Evolutionary conservation across 768 basidiomycete species (phyloP).

Genomic region (Xanthoconium purpureum): DNA sequence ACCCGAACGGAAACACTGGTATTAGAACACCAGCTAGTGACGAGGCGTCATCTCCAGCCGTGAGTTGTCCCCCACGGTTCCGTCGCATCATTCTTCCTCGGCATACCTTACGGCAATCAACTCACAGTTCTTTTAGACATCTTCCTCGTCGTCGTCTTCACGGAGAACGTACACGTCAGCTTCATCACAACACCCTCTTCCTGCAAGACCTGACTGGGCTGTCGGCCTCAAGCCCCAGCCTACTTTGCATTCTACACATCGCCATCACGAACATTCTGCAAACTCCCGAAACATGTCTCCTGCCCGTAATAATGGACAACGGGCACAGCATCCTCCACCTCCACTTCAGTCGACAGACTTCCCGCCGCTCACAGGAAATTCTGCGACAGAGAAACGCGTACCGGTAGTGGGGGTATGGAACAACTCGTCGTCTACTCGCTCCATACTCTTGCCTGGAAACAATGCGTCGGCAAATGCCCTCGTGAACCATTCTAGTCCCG

Average conservation of each 20-base stretch:
- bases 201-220: constrained; percentile 85
- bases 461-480: constrained; percentile 33
- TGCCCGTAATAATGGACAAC: constrained; percentile 34
- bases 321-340: constrained; percentile 35
- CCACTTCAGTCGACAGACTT: constrained; percentile 63
- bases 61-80: constrained; percentile 41
- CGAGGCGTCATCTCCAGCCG: constrained; percentile 73
- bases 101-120: not conserved
- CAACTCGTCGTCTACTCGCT: constrained; percentile 49
- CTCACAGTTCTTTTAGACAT: constrained; percentile 50
- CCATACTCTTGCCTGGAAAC: constrained; percentile 47
- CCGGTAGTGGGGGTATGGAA: constrained; percentile 72
- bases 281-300: constrained; percentile 41
- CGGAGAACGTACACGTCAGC: constrained; percentile 73
- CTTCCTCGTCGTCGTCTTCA: constrained; percentile 79
- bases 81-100: not conserved
- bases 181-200: constrained; percentile 74
- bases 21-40: constrained; percentile 64
- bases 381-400: constrained; percentile 48
- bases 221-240: constrained; percentile 79
- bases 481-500: constrained; percentile 37
- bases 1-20: constrained; percentile 50
- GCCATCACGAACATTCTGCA: constrained; percentile 51
- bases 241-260: constrained; percentile 52
- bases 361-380: constrained; percentile 55